Evolutionary conservation across 106 monocot species (phyloP), one percentile per base, ranked within the genome.

Genomic region (Dactylorhiza incarnata): DNA sequence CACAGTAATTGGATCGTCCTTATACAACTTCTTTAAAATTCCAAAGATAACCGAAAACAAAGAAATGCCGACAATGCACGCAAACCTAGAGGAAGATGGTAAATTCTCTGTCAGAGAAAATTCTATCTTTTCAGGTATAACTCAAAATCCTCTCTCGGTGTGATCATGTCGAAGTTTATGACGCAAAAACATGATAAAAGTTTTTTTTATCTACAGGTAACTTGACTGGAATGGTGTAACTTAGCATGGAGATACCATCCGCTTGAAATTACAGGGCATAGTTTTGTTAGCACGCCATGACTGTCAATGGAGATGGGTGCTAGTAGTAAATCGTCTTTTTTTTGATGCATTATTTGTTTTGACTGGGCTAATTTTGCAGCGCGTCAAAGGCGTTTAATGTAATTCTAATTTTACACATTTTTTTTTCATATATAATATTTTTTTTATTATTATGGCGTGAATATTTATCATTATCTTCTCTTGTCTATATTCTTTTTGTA

Each of bases 1-100:
- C 11, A 61, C 80, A 3, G 50, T 50, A 45, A n/a, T 47, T 10
- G 84, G 76, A 12, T 61, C 84, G 0, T 16, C 73, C 9, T 8
- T 77, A 17, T 80, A 77, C 49, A 71, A 76, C 11, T 45, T 84
- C 55, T 71, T 84, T 5, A 45, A 12, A 3, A 20, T 72, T 5
- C 46, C 19, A 3, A 48, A 3, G 49, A 72, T 22, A 10, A 0
- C 3, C 19, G 49, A 72, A 45, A 45, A 45, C 9, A 69, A 69
- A 26, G 22, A 29, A 9, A 37, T 20, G 58, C 58, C 5, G 20
- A 19, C 5, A 7, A 19, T 20, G 58, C 1, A 7, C 6, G 19
- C 58, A 20, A 58, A 19, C 22, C n/a, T 17, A 58, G 20, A 58
- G 5, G 14, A 15, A 58, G 58, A 20, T 20, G 22, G 22, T 22